Evolutionary conservation across 2,329 filamentous ascomycete species (phyloP).

Genomic region (Mollisia scopiformis): DNA sequence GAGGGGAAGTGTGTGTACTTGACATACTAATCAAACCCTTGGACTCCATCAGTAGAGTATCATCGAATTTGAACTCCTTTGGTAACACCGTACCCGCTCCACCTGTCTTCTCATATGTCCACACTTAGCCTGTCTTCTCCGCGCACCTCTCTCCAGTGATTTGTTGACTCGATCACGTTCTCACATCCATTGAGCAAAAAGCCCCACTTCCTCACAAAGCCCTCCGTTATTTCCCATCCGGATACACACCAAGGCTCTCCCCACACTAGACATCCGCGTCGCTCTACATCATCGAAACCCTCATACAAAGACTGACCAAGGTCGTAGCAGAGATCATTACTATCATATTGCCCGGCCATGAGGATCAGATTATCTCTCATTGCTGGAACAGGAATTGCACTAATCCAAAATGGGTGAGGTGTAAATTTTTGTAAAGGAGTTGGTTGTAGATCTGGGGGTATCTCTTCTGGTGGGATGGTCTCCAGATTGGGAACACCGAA

Average conservation of each 20-base stretch:
- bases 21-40: too few relatives aligned
- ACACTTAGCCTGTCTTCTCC: too few relatives aligned
- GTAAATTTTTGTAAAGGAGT: slow-evolving; percentile 30
- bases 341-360: slow-evolving; percentile 21
- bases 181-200: slow-evolving; percentile 39
- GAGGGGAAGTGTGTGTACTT: too few relatives aligned
- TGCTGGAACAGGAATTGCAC: slow-evolving; percentile 39
- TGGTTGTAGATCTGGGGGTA: background rate
- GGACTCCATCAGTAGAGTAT: too few relatives aligned
- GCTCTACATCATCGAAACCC: background rate
- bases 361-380: slow-evolving; percentile 40
- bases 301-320: background rate
- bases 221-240: slow-evolving; percentile 43
- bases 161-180: slow-evolving; percentile 37
- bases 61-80: too few relatives aligned
- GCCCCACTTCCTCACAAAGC: slow-evolving; percentile 40
- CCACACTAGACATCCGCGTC: slow-evolving; percentile 42
- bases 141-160: slow-evolving; percentile 38
- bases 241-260: slow-evolving; percentile 37
- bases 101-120: too few relatives aligned
- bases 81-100: too few relatives aligned
- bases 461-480: background rate
- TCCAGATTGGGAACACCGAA: background rate
- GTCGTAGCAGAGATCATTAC: slow-evolving; percentile 26
- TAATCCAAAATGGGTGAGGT: slow-evolving; percentile 41